Base-by-base conservation (phyloP, 768 basidiomycete species). In the Rossbeevera mucosa region DNA sequence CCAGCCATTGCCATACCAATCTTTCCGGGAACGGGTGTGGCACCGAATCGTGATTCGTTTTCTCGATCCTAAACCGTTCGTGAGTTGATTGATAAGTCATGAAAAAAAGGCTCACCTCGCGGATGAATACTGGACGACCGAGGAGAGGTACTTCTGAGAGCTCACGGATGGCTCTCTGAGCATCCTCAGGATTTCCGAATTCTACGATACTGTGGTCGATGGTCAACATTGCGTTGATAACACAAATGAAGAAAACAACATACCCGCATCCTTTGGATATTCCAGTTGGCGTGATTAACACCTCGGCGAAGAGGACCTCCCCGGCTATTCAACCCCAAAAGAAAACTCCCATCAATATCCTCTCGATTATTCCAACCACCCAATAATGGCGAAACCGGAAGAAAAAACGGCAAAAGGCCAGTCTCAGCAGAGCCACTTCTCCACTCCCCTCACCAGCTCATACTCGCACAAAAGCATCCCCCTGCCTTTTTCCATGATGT, bases 231-330 rank as follows among this genome's bases (percentile, higher is more conserved):
- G 25, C 36, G 40, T 11, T 12, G 14, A 14, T 0, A 20, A 1
- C 2, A 5, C 5, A 31, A 43, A 30, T 25, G 16, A n/a, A 36
- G n/a, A 43, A 47, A 38, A 43, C 20, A 7, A 81, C 94, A 73
- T 64, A 97, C 96, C 95, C 95, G 85, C 95, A 99, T 69, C 95
- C 95, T 72, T 99, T 99, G 22, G 94, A 97, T 50, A 95, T 83
- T 26, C 95, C 95, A 20, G 90, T 94, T 14, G 95, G 95, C 6
- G 96, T 96, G 62, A 94, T 78, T 66, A 99, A 84, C 63, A 99
- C 93, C 85, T 99, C 95, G 82, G 95, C 91, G 84, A 99, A 99
- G 73, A 95, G 86, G 69, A 97, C 94, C 80, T 94, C 94, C 80
- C 95, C 95, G 85, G 92, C 95, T 95, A 86, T 82, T 80, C 80